phyloP scores from a whole-genome alignment of 2,329 filamentous ascomycete species.

The Lachnellula occidentalis region DNA sequence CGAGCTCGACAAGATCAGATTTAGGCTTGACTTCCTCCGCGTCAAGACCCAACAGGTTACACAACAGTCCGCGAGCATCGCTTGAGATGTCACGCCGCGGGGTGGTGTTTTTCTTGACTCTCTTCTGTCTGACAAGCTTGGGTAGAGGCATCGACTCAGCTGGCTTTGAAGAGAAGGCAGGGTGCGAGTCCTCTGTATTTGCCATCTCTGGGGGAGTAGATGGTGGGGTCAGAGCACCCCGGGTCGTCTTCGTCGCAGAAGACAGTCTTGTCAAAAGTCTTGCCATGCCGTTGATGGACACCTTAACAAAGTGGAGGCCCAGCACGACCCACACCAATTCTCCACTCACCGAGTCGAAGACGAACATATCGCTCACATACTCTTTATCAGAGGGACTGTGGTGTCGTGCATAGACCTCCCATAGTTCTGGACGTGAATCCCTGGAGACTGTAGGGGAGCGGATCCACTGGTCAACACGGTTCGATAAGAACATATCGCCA shows the following conservation, averaged over 20 bases:
- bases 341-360: slow-evolving; percentile 30
- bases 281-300: slow-evolving; percentile 27
- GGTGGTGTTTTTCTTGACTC: not conserved
- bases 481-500: slow-evolving; percentile 32
- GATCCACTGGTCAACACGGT: slow-evolving; percentile 31
- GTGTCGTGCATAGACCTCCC: slow-evolving; percentile 30
- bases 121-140: not conserved
- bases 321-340: slow-evolving; percentile 31
- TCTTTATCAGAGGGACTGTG: slow-evolving; percentile 21
- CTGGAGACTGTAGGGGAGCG: slow-evolving; percentile 25
- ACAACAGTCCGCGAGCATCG: not conserved
- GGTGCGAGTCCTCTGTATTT: not conserved
- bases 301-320: slow-evolving; percentile 30
- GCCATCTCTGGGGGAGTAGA: not conserved
- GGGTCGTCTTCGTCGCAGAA: not conserved
- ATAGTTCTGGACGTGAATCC: slow-evolving; percentile 15
- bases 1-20: slow-evolving; percentile 37
- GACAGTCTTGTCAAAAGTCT: slow-evolving; percentile 29
- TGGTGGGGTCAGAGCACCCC: not conserved
- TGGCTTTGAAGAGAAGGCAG: not conserved
- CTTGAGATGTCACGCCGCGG: not conserved
- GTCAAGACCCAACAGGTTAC: slow-evolving; percentile 33
- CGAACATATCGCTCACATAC: slow-evolving; percentile 33
- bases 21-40: slow-evolving; percentile 33
- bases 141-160: not conserved